Evolutionary conservation across 2,329 filamentous ascomycete species (phyloP), one percentile per base, ranked within the genome.

Genomic region (Hypoxylon sp.): DNA sequence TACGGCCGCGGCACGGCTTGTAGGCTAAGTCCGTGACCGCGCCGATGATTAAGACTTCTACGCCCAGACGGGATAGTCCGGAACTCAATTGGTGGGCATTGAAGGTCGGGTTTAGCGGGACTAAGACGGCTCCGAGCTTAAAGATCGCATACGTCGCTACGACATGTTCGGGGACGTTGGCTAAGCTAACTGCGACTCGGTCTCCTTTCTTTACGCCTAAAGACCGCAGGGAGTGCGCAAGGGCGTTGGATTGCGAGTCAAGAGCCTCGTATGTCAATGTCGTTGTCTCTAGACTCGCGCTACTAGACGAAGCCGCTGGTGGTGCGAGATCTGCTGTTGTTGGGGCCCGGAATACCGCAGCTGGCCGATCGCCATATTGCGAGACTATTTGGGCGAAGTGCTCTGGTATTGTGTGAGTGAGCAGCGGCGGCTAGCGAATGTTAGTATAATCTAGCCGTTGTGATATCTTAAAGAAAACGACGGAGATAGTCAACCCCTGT

Each of bases 31-130:
- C 95, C 3, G 94, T 96, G 72, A 98, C 93, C 3, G 92, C 88
- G n/a, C 92, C 92, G 56, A 97, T 92, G 67, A 99, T 86, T 52
- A 98, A 85, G 72, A 96, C 87, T 53, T 88, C 86, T 11, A 89
- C 90, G 6, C 84, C 85, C 0, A 99, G 87, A 75, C 97, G 94
- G 7, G 86, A 86, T 29, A 98, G 83, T 0, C 94, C 95, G 2
- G 93, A 87, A 4, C 88, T 84, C 7, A 98, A 89, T 82, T 98
- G 96, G 4, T 83, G 79, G 2, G 88, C 85, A 73, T 93, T 97
- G 84, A 98, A 98, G 1, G 89, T 91, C 19, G 94, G 95, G 78
- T 99, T 98, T 24, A 98, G 82, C 0, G 95, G 96, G n/a, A 97
- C 94, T 69, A 98, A 84, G 55, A 98, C 88, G 24, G 93, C 95